These are phyloP conservation scores for Euryodendron excelsum DNA, from an alignment of 148 eudicot species.

Conservation along the genomic window DNA sequence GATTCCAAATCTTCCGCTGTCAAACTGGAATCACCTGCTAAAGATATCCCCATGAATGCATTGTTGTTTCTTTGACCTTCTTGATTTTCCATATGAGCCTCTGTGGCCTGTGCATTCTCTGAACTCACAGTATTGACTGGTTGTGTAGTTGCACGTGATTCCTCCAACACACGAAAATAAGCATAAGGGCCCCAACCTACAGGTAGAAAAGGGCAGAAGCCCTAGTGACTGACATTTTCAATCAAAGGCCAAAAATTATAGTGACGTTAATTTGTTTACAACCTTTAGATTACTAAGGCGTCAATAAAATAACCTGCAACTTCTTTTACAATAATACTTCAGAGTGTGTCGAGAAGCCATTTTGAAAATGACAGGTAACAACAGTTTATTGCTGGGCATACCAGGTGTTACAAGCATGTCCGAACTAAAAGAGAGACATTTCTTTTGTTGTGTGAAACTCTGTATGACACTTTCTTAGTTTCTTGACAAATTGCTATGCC, in stretches of 20 bases:
- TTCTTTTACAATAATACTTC: neutral
- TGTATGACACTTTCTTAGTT: too few relatives aligned
- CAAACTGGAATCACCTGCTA: conserved; percentile 7
- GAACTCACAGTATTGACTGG: neutral
- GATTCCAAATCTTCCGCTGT: conserved; percentile 29
- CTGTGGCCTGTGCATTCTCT: conserved; percentile 1
- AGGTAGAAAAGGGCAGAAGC: neutral
- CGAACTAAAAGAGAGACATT: too few relatives aligned
- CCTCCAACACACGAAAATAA: conserved; percentile 24
- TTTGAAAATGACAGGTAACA: neutral
- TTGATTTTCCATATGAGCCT: conserved; percentile 11
- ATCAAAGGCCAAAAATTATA: too few relatives aligned
- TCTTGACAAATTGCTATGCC: too few relatives aligned
- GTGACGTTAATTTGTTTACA: neutral
- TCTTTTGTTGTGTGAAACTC: too few relatives aligned
- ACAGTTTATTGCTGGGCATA: too few relatives aligned
- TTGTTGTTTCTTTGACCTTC: conserved; percentile 15
- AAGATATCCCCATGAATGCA: conserved; percentile 15
- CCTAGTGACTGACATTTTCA: neutral
- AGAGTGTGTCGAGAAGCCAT: neutral
- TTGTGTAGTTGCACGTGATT: conserved; percentile 17
- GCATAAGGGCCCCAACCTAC: conserved; percentile 36
- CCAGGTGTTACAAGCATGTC: too few relatives aligned
- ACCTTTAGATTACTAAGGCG: neutral
- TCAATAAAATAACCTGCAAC: neutral